These are phyloP conservation scores for Suhomyces anneliseae DNA, from an alignment of 1,139 yeast genomes.

Conservation along the genomic window DNA sequence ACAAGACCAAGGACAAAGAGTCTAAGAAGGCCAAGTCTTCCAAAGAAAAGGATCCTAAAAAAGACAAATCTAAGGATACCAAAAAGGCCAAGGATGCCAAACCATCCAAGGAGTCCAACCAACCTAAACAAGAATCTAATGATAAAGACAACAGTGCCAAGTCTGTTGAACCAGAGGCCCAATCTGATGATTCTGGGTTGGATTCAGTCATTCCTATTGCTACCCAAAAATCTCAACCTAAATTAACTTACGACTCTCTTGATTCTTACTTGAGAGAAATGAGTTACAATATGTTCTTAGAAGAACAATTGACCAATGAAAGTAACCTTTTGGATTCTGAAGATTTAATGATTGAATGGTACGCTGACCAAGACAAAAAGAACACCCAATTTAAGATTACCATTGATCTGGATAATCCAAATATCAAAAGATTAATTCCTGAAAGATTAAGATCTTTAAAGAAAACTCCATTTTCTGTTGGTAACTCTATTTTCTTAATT, in stretches of 20 bases:
- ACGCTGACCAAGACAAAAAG: conserved; percentile 45
- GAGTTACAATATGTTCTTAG: conserved; percentile 61
- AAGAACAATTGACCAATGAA: conserved; percentile 54
- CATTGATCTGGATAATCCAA: conserved; percentile 37
- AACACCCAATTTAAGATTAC: conserved; percentile 40
- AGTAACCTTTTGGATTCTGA: conserved; percentile 32
- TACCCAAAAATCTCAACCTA: conserved; percentile 24
- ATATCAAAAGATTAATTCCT: conserved; percentile 43
- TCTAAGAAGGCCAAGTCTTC: not conserved
- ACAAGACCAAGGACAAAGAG: not conserved
- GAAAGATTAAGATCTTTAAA: conserved; percentile 42
- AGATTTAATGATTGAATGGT: conserved; percentile 53
- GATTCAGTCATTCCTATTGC: not conserved
- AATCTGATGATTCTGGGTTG: not conserved
- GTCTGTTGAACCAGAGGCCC: not conserved
- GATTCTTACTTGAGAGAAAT: conserved; percentile 57
- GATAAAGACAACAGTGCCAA: not conserved
- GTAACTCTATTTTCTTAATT: conserved; percentile 49
- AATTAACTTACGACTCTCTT: conserved; percentile 49
- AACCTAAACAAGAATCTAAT: not conserved
- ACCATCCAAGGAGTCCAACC: not conserved
- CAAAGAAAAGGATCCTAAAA: not conserved
- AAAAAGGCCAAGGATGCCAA: not conserved
- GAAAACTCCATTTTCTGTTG: conserved; percentile 48
- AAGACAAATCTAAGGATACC: not conserved